Base-by-base conservation (phyloP, 2,329 filamentous ascomycete species). In the Calonectria multiphialidica region DNA sequence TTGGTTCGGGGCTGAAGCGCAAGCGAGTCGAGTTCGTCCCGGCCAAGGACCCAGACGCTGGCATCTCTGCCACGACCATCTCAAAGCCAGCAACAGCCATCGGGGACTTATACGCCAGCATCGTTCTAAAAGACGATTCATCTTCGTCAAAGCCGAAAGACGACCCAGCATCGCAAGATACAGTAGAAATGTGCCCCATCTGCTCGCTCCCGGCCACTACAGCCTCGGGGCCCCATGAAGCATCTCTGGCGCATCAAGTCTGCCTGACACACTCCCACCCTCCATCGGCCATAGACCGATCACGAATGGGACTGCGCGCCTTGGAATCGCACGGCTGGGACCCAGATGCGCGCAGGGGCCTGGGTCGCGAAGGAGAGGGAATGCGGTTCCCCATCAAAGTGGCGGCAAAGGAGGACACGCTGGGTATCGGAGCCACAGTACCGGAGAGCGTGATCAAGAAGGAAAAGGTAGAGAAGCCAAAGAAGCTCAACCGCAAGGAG, bases 341-440 rank as follows among this genome's bases (percentile, higher is more conserved):
- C 77, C 93, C 93, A 0, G 94, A 96, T 82, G 87, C 90, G 33
- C 87, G 95, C 3, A 83, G 85, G 18, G 96, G 96, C 0, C 87
- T 98, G 0, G 96, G 96, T 0, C 89, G 89, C 12, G 84, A 86
- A 2, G 92, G 93, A 1, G 90, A 93, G 75, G 96, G 96, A 3
- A 92, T 95, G 72, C 87, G 93, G 47, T 92, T 92, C 75, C 96
- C 96, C 1, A 87, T 98, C 74, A 95, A 95, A 80, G 86, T 90
- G 1, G 89, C 88, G 71, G 86, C 89, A 67, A 98, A 98, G 83
- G 89, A 92, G 50, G 91, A 96, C 80, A 95, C 90, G 4, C 85
- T 93, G 9, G 96, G 96, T 0, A 83, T 98, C 30, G 95, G 95
- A 0, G 87, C 89, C 5, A 75, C 81, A 33, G 78, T 86, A 10